Evolutionary conservation across 139 green algal genomes (phyloP), one percentile per base, ranked within the genome.

Genomic region (Desmodesmus armatus): DNA sequence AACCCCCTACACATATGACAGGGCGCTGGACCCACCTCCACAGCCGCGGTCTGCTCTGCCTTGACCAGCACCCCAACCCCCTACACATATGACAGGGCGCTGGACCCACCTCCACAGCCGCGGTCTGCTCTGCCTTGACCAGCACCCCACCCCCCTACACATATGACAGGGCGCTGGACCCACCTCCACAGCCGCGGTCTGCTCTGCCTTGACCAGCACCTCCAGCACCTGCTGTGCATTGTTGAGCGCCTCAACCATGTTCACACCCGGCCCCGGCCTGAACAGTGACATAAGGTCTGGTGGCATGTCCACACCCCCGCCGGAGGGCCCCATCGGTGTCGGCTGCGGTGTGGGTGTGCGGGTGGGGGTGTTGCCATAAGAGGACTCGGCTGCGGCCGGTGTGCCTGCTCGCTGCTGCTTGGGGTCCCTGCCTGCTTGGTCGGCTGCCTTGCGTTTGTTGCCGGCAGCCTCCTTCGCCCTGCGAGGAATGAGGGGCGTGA

Each of bases 191-290:
- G 70, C 72, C 55, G 2, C 3, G 35, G 53, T 41, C 15, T 87
- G 70, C 43, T 83, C 7, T 39, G 31, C 27, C 44, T 43, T 5
- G 58, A 82, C 37, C 21, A 82, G 41, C 25, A 41, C 60, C 17
- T 86, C 53, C 63, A 89, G 60, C 39, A 87, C 67, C 1, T 33
- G 47, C 44, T 74, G 71, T 33, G 33, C 41, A 40, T 82, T 55
- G n/a, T 23, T 53, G 3, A 66, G n/a, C n/a, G n/a, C n/a, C n/a
- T n/a, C n/a, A n/a, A n/a, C n/a, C n/a, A n/a, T n/a, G n/a, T n/a
- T n/a, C n/a, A n/a, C n/a, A n/a, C n/a, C n/a, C n/a, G n/a, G n/a
- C n/a, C n/a, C n/a, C n/a, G n/a, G n/a, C n/a, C n/a, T n/a, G n/a
- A n/a, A n/a, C n/a, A n/a, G n/a, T n/a, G n/a, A n/a, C n/a, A n/a